phyloP scores from a whole-genome alignment of 129 eudicot species.

The Sambucus nigra region DNA sequence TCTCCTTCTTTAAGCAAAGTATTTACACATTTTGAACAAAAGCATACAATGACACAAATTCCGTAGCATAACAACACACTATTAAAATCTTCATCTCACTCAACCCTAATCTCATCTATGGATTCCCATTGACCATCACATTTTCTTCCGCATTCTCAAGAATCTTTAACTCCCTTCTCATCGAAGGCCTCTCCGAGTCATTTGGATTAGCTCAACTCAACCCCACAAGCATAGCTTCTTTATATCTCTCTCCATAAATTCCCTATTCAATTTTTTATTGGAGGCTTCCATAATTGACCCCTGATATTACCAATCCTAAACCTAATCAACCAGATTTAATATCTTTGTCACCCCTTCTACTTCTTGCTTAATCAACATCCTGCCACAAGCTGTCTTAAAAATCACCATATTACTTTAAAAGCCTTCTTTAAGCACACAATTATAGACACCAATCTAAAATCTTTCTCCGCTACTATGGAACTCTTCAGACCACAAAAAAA shows the following conservation, averaged over 20 bases:
- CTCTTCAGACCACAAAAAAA: too few relatives aligned
- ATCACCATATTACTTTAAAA: too few relatives aligned
- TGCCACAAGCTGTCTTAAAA: conserved; percentile 70
- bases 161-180: conserved; percentile 78
- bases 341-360: conserved; percentile 16
- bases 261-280: conserved; percentile 39
- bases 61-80: background rate
- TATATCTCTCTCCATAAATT: conserved; percentile 40
- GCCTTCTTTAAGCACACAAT: too few relatives aligned
- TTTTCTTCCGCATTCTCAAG: conserved; percentile 45
- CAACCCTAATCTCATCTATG: conserved; percentile 25
- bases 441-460: too few relatives aligned
- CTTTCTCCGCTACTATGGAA: too few relatives aligned
- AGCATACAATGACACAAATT: conserved; percentile 7
- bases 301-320: conserved; percentile 53
- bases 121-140: conserved; percentile 25
- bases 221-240: conserved; percentile 60
- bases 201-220: conserved; percentile 75
- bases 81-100: background rate
- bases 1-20: background rate
- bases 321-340: conserved; percentile 85
- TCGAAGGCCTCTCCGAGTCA: conserved; percentile 55
- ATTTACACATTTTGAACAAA: background rate
- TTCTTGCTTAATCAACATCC: conserved; percentile 64
- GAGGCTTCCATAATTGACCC: conserved; percentile 49